Conservation (phyloP, 768 basidiomycete species). For the Trametes sanguinea region DNA sequence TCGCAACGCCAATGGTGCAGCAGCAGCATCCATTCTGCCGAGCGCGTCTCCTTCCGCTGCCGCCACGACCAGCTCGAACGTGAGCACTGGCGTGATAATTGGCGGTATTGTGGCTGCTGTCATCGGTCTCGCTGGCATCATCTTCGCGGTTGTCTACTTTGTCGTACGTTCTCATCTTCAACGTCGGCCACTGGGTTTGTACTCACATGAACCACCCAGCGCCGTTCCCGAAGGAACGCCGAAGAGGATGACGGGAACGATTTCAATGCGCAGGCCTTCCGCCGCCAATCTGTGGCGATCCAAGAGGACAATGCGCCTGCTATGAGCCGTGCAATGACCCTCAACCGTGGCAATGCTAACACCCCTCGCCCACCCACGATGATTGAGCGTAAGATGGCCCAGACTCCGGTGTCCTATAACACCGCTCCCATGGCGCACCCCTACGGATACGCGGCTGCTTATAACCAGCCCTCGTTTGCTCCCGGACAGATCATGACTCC, state of each 20-base stretch:
- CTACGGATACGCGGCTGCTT: constrained; percentile 12
- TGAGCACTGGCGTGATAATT: constrained; percentile 32
- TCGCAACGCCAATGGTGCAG: neutral
- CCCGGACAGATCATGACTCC: constrained; percentile 37
- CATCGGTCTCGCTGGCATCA: constrained; percentile 35
- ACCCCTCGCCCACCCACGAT: constrained; percentile 59
- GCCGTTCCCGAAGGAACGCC: constrained; percentile 26
- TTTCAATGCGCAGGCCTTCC: constrained; percentile 61
- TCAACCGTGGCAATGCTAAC: constrained; percentile 33
- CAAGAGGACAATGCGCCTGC: constrained; percentile 44
- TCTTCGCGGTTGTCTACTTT: constrained; percentile 38
- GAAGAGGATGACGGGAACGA: constrained; percentile 39
- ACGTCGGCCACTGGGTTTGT: neutral
- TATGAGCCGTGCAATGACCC: constrained; percentile 38
- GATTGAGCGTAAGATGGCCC: constrained; percentile 49
- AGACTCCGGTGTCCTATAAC: constrained; percentile 16
- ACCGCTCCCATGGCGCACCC: constrained; percentile 2
- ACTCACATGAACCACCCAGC: constrained; percentile 12
- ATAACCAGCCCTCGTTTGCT: constrained; percentile 34
- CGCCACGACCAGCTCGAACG: neutral
- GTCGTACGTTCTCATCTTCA: constrained; percentile 32
- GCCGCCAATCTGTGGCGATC: constrained; percentile 62
- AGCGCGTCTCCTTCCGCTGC: constrained; percentile 11
- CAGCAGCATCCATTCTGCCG: constrained; percentile 8
- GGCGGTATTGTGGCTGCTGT: constrained; percentile 40